Evolutionary conservation across 208 protist species (phyloP).

Genomic region (Trypanosoma melophagium): DNA sequence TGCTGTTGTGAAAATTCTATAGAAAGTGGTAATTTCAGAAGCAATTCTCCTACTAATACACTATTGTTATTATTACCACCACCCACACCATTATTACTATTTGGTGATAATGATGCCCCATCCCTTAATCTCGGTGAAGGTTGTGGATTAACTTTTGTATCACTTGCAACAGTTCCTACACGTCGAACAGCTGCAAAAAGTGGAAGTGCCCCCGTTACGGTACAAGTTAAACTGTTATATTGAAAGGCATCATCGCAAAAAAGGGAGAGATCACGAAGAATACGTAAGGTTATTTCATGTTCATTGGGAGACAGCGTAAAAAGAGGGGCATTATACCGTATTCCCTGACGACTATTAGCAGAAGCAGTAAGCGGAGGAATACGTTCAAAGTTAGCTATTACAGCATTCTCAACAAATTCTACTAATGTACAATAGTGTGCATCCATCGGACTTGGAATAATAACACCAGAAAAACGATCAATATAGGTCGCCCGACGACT

Average conservation of each 20-base stretch:
- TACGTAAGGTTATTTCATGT: conserved; percentile 1
- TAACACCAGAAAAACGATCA: conserved; percentile 56
- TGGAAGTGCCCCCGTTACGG: conserved; percentile 16
- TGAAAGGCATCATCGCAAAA: conserved; percentile 23
- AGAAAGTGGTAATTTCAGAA: conserved; percentile 14
- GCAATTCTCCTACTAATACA: not conserved
- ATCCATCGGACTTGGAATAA: conserved; percentile 55
- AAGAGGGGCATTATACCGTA: conserved; percentile 11
- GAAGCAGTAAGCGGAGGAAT: conserved; percentile 49
- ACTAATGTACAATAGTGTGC: conserved; percentile 19
- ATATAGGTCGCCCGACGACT: conserved; percentile 71
- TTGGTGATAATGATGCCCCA: not conserved
- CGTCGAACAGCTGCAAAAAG: not conserved
- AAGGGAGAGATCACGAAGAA: conserved; percentile 17
- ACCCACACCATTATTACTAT: not conserved
- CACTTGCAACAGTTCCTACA: no score
- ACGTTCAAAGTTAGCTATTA: conserved; percentile 58
- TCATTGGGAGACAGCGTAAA: conserved; percentile 1
- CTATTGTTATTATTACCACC: not conserved
- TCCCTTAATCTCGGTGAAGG: no score
- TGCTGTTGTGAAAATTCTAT: conserved; percentile 5
- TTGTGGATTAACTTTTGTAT: no score
- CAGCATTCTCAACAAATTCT: conserved; percentile 45
- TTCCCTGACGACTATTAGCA: not conserved
- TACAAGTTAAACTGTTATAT: conserved; percentile 8